phyloP scores from a whole-genome alignment of 106 monocot genomes.

The Dioscorea dumetorum region DNA sequence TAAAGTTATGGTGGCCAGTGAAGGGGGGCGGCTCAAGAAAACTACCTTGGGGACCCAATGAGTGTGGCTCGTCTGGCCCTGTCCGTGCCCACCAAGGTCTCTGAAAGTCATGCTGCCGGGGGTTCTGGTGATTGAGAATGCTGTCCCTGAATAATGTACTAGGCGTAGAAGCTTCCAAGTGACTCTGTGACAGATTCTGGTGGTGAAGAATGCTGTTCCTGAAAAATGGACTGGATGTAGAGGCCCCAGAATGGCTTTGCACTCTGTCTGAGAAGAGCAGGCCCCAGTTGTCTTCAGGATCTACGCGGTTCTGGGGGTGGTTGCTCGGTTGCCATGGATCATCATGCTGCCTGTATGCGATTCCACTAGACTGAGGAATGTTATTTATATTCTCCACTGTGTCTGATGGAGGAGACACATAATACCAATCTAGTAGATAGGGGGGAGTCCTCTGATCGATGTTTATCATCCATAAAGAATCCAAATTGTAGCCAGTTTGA shows the following conservation, averaged over 20 bases:
- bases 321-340: slow-evolving; percentile 4
- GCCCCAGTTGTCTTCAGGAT: slow-evolving; percentile 23
- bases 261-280: slow-evolving; percentile 18
- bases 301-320: slow-evolving; percentile 7
- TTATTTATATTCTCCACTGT: not conserved
- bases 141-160: slow-evolving; percentile 27
- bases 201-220: slow-evolving; percentile 11
- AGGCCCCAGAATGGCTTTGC: slow-evolving; percentile 41
- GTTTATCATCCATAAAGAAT: slow-evolving; percentile 25
- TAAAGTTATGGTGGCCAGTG: slow-evolving; percentile 13
- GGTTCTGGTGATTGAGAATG: slow-evolving; percentile 3
- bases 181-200: slow-evolving; percentile 10
- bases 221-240: slow-evolving; percentile 48
- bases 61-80: not conserved
- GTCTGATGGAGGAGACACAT: slow-evolving; percentile 22
- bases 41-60: slow-evolving; percentile 21
- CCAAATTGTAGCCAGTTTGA: slow-evolving; percentile 9
- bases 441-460: slow-evolving; percentile 40
- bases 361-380: slow-evolving; percentile 1
- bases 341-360: not conserved
- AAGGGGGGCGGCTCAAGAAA: slow-evolving; percentile 54
- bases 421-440: slow-evolving; percentile 73
- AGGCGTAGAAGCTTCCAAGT: slow-evolving; percentile 59
- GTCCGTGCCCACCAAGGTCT: slow-evolving; percentile 58
- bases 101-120: slow-evolving; percentile 16